phyloP scores from a whole-genome alignment of 139 green algal genomes.

The Tetraselmis striata region DNA sequence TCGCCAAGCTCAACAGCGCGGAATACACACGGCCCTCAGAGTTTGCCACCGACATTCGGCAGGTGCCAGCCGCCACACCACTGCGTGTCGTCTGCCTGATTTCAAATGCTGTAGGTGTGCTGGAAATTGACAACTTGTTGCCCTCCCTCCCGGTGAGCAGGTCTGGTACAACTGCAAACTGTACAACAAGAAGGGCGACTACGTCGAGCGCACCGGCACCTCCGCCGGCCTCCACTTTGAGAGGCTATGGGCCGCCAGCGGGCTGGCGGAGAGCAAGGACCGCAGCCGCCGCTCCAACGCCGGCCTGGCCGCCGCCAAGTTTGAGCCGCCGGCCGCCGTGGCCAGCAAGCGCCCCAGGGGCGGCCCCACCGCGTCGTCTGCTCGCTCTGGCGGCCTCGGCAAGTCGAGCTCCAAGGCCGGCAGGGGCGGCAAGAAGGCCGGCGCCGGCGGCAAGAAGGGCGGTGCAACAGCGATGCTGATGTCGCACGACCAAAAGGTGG shows the following conservation, averaged over 20 bases:
- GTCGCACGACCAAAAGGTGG: not conserved
- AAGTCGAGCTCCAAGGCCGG: not conserved
- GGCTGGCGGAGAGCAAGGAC: not conserved
- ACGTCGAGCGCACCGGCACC: not conserved
- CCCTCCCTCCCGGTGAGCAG: not conserved
- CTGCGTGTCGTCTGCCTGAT: no score
- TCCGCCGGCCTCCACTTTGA: not conserved
- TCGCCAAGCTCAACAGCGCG: conserved; percentile 2
- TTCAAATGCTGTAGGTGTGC: no score
- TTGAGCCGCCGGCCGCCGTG: not conserved
- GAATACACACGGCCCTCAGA: conserved; percentile 37
- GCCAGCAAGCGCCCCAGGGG: not conserved
- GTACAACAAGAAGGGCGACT: not conserved
- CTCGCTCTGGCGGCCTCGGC: not conserved
- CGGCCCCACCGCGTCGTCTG: not conserved
- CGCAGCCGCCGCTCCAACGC: not conserved
- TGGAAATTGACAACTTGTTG: no score
- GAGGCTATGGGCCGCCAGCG: not conserved
- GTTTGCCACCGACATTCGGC: conserved; percentile 49
- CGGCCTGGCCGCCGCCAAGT: not conserved
- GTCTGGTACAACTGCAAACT: not conserved
- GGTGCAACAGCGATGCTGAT: not conserved
- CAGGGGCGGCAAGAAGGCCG: not conserved
- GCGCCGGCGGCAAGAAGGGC: not conserved
- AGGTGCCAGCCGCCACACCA: conserved; percentile 8